Conservation (phyloP, 257 asterid species). For the Solanum sejunctum region DNA sequence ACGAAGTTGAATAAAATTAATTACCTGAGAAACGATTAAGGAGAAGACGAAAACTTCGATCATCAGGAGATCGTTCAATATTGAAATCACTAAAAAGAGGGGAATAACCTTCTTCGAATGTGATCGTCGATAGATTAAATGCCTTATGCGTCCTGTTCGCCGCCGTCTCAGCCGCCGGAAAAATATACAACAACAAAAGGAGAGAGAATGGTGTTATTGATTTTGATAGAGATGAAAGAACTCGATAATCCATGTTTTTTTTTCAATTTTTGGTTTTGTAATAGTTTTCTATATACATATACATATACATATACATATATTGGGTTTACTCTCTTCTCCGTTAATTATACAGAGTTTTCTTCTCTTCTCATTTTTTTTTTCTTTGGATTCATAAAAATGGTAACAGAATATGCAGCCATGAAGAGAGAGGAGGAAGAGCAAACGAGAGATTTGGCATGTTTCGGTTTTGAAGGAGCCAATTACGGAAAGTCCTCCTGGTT, state of each 20-base stretch:
- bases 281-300: background rate
- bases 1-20: background rate
- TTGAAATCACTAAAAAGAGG: constrained; percentile 82
- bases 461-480: background rate
- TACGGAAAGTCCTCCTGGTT: background rate
- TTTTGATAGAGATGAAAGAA: constrained; percentile 8
- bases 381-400: background rate
- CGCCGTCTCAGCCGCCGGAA: constrained; percentile 2
- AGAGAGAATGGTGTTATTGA: background rate
- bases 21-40: constrained; percentile 72
- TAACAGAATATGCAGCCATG: background rate
- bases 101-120: constrained; percentile 39
- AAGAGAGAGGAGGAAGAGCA: background rate
- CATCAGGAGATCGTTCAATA: constrained; percentile 44
- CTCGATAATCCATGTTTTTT: constrained; percentile 1
- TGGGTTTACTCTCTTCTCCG: background rate
- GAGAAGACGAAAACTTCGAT: constrained; percentile 48
- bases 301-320: background rate
- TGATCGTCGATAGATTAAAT: constrained; percentile 45
- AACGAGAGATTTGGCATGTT: background rate
- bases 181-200: constrained; percentile 6
- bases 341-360: background rate
- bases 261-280: background rate
- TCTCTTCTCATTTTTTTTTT: background rate
- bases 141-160: constrained; percentile 4